phyloP scores from a whole-genome alignment of 208 protist species.

The Phytomonas sp. region DNA sequence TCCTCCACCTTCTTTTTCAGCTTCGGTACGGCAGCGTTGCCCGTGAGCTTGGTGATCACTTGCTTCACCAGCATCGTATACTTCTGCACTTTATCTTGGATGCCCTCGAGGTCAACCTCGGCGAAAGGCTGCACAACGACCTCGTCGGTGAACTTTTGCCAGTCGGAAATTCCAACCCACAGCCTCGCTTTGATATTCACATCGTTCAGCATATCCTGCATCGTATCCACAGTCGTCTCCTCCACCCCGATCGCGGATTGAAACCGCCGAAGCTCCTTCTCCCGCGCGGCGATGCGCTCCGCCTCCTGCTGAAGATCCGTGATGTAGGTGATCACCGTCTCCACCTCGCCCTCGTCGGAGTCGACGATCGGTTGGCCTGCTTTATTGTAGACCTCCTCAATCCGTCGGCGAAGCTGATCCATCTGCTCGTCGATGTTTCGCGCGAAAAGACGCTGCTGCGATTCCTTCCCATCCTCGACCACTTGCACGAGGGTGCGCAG shows the following conservation, averaged over 20 bases:
- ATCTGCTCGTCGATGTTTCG: conserved; percentile 91
- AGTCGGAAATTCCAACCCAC: conserved; percentile 84
- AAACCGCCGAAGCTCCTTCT: conserved; percentile 83
- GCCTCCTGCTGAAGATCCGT: conserved; percentile 66
- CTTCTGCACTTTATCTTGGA: conserved; percentile 83
- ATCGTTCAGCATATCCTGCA: conserved; percentile 88
- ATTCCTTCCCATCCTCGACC: conserved; percentile 84
- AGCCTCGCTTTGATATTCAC: conserved; percentile 84
- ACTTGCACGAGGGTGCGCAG: conserved; percentile 83
- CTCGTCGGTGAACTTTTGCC: conserved; percentile 68
- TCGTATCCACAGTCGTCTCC: conserved; percentile 86
- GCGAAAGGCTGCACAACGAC: conserved; percentile 58
- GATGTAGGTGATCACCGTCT: conserved; percentile 81
- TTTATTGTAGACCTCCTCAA: conserved; percentile 83
- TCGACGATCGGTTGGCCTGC: conserved; percentile 84
- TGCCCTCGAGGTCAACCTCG: conserved; percentile 47
- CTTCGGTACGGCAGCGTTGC: conserved; percentile 73
- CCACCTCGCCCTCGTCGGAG: conserved; percentile 70
- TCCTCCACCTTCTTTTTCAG: conserved; percentile 88
- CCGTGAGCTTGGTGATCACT: conserved; percentile 73
- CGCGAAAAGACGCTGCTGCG: conserved; percentile 87
- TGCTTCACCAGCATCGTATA: conserved; percentile 87
- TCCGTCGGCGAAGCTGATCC: conserved; percentile 78
- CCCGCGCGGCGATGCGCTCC: conserved; percentile 71
- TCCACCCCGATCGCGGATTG: conserved; percentile 87